phyloP scores from a whole-genome alignment of 2,329 filamentous ascomycete genomes.

The Nigrospora osmanthi region DNA sequence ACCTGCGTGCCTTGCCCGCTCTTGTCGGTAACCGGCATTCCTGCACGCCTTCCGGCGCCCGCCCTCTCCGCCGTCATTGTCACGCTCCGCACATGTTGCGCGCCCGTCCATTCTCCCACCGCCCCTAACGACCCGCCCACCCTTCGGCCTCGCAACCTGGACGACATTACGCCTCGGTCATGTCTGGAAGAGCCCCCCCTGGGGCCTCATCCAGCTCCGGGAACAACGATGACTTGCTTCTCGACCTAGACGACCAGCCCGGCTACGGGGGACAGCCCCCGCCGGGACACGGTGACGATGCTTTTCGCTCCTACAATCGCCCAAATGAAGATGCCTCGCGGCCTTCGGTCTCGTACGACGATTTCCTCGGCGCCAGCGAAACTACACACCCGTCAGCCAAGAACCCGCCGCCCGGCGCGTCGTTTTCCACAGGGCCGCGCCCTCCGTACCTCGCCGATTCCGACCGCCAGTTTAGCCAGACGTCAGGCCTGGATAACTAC shows the following conservation, averaged over 20 bases:
- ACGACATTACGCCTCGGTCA: constrained; percentile 25
- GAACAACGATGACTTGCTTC: constrained; percentile 51
- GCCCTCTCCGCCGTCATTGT: too few species aligned
- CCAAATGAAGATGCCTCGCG: constrained; percentile 50
- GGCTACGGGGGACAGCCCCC: constrained; percentile 70
- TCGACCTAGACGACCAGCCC: constrained; percentile 66
- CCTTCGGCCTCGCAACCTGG: background rate
- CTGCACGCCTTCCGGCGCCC: too few species aligned
- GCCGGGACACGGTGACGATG: constrained; percentile 72
- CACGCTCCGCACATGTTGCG: background rate
- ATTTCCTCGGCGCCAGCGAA: constrained; percentile 71
- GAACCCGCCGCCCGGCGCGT: constrained; percentile 23
- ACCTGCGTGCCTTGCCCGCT: too few species aligned
- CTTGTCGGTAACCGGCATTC: background rate
- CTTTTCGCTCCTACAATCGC: constrained; percentile 66
- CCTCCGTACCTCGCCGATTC: constrained; percentile 34
- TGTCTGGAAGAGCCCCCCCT: constrained; percentile 52
- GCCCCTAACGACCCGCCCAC: background rate
- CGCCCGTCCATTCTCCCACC: background rate
- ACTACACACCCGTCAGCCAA: constrained; percentile 39
- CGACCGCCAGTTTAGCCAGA: constrained; percentile 58
- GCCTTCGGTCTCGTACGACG: constrained; percentile 88
- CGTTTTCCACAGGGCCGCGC: constrained; percentile 14
- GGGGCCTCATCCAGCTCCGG: constrained; percentile 39
- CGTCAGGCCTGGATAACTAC: constrained; percentile 79